Evolutionary conservation across 306 rosid species (phyloP).

Genomic region (Lathyrus aphaca): DNA sequence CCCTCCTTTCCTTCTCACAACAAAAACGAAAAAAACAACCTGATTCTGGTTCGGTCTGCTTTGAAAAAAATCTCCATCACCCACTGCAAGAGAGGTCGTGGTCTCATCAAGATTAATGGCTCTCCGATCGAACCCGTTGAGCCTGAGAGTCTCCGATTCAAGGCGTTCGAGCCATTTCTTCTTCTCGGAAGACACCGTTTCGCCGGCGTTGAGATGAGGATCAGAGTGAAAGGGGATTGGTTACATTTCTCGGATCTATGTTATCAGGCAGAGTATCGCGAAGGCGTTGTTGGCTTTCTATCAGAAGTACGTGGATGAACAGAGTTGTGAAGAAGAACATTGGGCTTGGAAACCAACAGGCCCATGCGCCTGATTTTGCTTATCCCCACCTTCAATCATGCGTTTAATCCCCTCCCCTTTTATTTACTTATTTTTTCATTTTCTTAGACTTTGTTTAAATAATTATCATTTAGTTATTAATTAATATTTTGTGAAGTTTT

Average conservation of each 20-base stretch:
- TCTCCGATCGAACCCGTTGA: conserved; percentile 72
- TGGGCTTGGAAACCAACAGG: no score
- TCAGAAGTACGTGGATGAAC: conserved; percentile 87
- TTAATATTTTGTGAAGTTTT: no score
- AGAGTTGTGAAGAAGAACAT: conserved; percentile 84
- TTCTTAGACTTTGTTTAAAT: no score
- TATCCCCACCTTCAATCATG: no score
- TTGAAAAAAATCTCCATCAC: no score
- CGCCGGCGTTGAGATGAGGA: conserved; percentile 74
- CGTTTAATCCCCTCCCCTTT: no score
- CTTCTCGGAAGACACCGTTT: conserved; percentile 77
- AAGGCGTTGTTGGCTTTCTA: conserved; percentile 76
- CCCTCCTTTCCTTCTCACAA: no score
- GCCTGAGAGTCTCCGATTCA: conserved; percentile 89
- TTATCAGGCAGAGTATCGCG: conserved; percentile 82
- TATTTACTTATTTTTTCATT: no score
- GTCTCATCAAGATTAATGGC: conserved; percentile 83
- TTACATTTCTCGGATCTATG: conserved; percentile 82
- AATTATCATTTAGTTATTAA: no score
- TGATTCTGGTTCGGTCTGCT: no score
- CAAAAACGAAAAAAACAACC: no score
- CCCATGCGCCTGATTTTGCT: no score
- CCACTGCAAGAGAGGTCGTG: conserved; percentile 77
- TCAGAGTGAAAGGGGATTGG: conserved; percentile 83
- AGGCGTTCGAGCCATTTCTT: conserved; percentile 79